These are phyloP conservation scores for Talaromyces funiculosus DNA, from an alignment of 2,329 filamentous ascomycete genomes.

Conservation along the genomic window DNA sequence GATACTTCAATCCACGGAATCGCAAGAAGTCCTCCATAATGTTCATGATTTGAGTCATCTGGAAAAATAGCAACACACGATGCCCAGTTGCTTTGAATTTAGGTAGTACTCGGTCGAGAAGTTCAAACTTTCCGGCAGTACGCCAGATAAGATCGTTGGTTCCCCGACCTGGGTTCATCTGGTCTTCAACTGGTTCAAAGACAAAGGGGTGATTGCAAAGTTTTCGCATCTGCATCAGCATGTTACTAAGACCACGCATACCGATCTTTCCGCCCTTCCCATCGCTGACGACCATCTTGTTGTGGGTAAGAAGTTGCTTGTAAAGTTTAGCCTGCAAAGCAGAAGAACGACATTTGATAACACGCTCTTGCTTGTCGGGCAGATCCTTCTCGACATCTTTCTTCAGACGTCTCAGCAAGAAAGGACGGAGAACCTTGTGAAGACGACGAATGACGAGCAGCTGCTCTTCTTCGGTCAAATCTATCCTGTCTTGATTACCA, in stretches of 20 bases:
- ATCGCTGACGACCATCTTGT: slow-evolving; percentile 89
- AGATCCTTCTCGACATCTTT: slow-evolving; percentile 99
- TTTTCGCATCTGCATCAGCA: slow-evolving; percentile 99
- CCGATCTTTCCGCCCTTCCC: slow-evolving; percentile 92
- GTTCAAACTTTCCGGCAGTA: slow-evolving; percentile 93
- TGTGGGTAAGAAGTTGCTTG: slow-evolving; percentile 95
- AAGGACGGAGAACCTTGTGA: slow-evolving; percentile 94
- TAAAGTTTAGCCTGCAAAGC: slow-evolving; percentile 88
- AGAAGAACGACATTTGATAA: slow-evolving; percentile 99
- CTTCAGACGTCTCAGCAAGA: slow-evolving; percentile 96
- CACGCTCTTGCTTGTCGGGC: slow-evolving; percentile 97
- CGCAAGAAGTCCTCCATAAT: slow-evolving; percentile 99
- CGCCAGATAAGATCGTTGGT: slow-evolving; percentile 95
- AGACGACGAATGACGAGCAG: slow-evolving; percentile 95
- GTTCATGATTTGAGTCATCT: slow-evolving; percentile 99
- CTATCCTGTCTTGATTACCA: slow-evolving; percentile 96
- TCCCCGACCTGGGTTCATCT: slow-evolving; percentile 84
- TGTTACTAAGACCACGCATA: slow-evolving; percentile 93
- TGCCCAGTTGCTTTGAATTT: slow-evolving; percentile 90
- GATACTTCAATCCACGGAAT: slow-evolving; percentile 73
- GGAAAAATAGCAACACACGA: slow-evolving; percentile 99
- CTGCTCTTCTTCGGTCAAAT: slow-evolving; percentile 98
- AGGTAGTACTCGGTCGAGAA: slow-evolving; percentile 83
- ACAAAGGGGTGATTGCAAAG: slow-evolving; percentile 99
- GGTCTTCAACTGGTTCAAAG: slow-evolving; percentile 94